Base-by-base conservation (phyloP, 2,329 filamentous ascomycete genomes). In the Penicillium sp. region DNA sequence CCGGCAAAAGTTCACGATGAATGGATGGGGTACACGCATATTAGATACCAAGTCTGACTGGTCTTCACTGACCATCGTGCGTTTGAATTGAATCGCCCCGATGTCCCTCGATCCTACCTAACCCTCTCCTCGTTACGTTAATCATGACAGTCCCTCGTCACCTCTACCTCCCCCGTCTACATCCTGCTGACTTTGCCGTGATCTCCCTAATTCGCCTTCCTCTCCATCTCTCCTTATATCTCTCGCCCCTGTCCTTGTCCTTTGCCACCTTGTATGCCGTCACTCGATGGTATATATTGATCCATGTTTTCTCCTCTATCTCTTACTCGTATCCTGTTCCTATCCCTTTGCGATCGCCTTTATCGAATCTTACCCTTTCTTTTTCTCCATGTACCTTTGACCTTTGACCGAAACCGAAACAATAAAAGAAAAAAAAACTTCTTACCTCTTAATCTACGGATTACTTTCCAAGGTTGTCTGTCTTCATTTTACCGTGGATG, bases 1-100 rank as follows among this genome's bases (percentile, higher is more conserved):
- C 60, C 53, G 59, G 58, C 59, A 64, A 64, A 62, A 60, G 57
- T 58, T 63, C 63, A 61, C 52, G 55, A 60, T 61, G 65, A 56
- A 60, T 55, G 54, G 50, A 40, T 43, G 40, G 18, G 18, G 56
- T 56, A 53, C 57, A 53, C 62, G 60, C 52, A 46, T 66, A 57
- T 61, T 55, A 62, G 63, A 64, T 64, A 66, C 60, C 60, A 63
- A 53, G 54, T 55, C 53, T 55, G 58, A 57, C 46, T 56, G 57
- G 57, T 54, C 57, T 49, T 57, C 31, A 44, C 46, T 22, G 59
- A 55, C 59, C 52, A 47, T 51, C 50, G 56, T 56, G 48, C 59
- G 49, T 55, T 40, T 55, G 52, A 60, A 61, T 42, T 62, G 60
- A 59, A 61, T 47, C 54, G 51, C 47, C 53, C 57, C 55, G 49